Percentiles rank a stretch among this genome's conserved stretches.
These are phyloP conservation scores for Talaromyces adpressus DNA, from an alignment of 495 filamentous ascomycete genomes.

Conservation along the genomic window DNA sequence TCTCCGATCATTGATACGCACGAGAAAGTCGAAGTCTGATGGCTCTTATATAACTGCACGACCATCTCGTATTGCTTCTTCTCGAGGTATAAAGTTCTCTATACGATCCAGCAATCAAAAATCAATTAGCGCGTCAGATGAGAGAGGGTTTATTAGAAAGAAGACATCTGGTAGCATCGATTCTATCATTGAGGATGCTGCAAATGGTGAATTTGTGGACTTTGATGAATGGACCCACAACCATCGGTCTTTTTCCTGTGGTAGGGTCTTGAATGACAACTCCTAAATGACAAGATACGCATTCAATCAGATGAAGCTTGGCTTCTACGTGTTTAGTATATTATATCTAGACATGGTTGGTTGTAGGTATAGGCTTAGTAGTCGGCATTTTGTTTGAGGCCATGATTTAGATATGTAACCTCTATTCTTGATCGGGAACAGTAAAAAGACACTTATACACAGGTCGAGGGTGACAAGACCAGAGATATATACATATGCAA, in stretches of 20 bases:
- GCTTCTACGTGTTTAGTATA: background rate
- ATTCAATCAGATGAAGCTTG: background rate
- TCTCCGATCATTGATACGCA: slow-evolving; percentile 16
- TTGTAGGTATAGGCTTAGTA: background rate
- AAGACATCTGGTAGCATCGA: background rate
- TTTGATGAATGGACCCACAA: background rate
- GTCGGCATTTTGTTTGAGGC: background rate
- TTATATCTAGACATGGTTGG: background rate
- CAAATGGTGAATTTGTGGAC: background rate
- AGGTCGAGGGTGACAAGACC: background rate
- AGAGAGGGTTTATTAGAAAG: background rate
- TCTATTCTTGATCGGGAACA: background rate
- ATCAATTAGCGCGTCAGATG: background rate
- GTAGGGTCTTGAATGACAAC: background rate
- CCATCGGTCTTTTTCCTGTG: background rate
- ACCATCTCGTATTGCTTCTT: background rate
- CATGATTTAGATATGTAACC: background rate
- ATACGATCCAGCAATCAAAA: background rate
- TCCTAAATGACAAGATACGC: background rate
- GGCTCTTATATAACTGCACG: background rate
- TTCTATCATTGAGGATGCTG: background rate
- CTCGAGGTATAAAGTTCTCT: background rate
- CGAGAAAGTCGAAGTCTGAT: background rate
- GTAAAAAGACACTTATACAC: background rate
- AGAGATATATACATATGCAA: background rate